Evolutionary conservation across 1,284 basidiomycete genomes (phyloP).

Genomic region (Trichosporon ovoides): DNA sequence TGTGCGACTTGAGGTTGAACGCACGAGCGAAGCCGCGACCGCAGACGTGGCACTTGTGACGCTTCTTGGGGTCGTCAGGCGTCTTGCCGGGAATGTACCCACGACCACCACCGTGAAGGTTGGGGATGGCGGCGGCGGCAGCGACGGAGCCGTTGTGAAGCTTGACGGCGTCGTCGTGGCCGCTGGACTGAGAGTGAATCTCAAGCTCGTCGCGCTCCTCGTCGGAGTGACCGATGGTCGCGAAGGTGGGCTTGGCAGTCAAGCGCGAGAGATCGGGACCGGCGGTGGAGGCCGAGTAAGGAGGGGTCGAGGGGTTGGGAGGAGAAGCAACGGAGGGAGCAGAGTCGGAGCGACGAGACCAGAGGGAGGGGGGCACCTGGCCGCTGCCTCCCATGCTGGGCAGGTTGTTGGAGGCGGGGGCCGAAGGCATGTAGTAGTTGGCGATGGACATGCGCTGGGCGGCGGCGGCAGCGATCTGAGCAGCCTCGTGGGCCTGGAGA

Average conservation of each 20-base stretch:
- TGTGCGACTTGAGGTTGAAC: constrained; percentile 51
- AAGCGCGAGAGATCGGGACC: constrained; percentile 3
- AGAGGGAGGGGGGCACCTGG: constrained; percentile 12
- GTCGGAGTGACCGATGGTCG: constrained; percentile 6
- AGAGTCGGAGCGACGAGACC: constrained; percentile 22
- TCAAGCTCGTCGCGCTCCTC: constrained; percentile 19
- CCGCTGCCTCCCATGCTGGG: neutral
- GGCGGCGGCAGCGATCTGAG: constrained; percentile 27
- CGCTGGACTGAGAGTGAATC: constrained; percentile 10
- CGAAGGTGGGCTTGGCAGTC: neutral
- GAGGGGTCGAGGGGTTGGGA: constrained; percentile 30
- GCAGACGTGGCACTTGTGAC: constrained; percentile 49
- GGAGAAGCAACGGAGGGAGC: constrained; percentile 25
- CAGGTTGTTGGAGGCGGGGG: neutral
- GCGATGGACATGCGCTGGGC: constrained; percentile 22
- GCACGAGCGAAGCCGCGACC: constrained; percentile 49
- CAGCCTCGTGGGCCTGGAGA: constrained; percentile 35
- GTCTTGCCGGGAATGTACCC: constrained; percentile 50
- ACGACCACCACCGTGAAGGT: constrained; percentile 47
- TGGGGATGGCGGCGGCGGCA: constrained; percentile 29
- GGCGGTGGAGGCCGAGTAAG: constrained; percentile 17
- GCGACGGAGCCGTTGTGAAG: constrained; percentile 31
- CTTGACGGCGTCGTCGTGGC: constrained; percentile 10
- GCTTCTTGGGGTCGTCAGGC: constrained; percentile 50
- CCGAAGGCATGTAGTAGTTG: constrained; percentile 25